These are phyloP conservation scores for Gelatoporia subvermispora DNA, from an alignment of 768 basidiomycete genomes.

Conservation along the genomic window DNA sequence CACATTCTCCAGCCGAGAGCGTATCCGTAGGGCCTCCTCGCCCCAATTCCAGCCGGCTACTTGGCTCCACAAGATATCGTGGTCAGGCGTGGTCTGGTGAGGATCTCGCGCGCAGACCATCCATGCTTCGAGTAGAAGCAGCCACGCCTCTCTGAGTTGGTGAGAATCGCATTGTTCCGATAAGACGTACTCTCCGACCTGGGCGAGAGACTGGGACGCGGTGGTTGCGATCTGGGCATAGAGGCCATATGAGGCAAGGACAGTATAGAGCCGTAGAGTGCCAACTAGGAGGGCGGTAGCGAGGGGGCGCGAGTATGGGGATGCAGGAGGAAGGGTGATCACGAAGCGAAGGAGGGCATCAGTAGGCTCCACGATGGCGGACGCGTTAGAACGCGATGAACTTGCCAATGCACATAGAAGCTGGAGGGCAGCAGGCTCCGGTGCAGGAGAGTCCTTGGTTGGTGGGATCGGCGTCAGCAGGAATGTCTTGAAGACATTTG, in stretches of 20 bases:
- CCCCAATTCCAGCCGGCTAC: conserved; percentile 76
- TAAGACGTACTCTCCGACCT: conserved; percentile 43
- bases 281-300: conserved; percentile 45
- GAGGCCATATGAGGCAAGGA: conserved; percentile 74
- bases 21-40: conserved; percentile 44
- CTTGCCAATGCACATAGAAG: conserved; percentile 52
- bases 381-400: conserved; percentile 68
- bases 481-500: conserved; percentile 50
- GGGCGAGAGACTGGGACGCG: conserved; percentile 50
- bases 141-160: conserved; percentile 45
- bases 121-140: conserved; percentile 64
- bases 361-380: conserved; percentile 45
- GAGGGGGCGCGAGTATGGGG: conserved; percentile 30
- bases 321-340: conserved; percentile 45
- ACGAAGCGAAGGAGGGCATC: conserved; percentile 74
- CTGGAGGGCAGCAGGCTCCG: conserved; percentile 50
- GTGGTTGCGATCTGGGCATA: conserved; percentile 65
- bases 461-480: conserved; percentile 49
- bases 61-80: conserved; percentile 90
- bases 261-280: conserved; percentile 59
- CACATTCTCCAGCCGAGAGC: conserved; percentile 26
- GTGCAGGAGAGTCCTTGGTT: conserved; percentile 18
- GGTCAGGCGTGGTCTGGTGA: conserved; percentile 78
- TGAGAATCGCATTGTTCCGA: conserved; percentile 32
- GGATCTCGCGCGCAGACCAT: conserved; percentile 84